Base-by-base conservation (phyloP, 2,329 filamentous ascomycete species). In the Aureobasidium sp. region DNA sequence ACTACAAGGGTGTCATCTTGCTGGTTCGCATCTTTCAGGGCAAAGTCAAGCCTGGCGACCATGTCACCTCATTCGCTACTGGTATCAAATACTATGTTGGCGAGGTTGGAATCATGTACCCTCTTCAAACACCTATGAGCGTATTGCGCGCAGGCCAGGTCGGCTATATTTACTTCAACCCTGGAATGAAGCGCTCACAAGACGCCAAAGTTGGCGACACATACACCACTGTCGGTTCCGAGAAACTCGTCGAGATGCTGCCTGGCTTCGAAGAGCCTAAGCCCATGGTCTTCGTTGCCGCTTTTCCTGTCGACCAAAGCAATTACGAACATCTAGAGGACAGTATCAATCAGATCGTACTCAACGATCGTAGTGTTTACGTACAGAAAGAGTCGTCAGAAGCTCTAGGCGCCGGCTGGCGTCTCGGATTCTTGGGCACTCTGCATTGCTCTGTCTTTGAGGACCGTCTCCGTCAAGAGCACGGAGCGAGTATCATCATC, bases 381-480 rank as follows among this genome's bases (percentile, higher is more conserved):
- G 84, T 98, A 54, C 92, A 95, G 72, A 98, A 98, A 77, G 96
- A 98, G 76, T 93, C 93, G 31, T 98, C 95, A 0, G 94, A 98
- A 75, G 96, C 96, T 0, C 84, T 99, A 0, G 96, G 96, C 1
- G 93, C 95, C 1, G 96, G 96, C 2, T 99, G 96, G 91, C 90
- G 96, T 53, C 82, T 99, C 15, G 96, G 96, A 0, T 99, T 99
- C 75, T 81, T 99, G 4, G 96, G 96, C n/a, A 98, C 95, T 16
- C 83, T 99, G 55, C 96, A 99, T 78, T 98, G 96, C 81, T 98
- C 95, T n/a, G 96, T 99, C 6, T 99, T 99, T 73, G 95, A 99
- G 79, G 96, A 99, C 78, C 92, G 96, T 1, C 82, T 99, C 62
- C 90, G 94, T 50, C 94, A 98, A 79, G 96, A 99, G 78, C 95